phyloP scores from a whole-genome alignment of 2,329 filamentous ascomycete genomes.

The Aspergillus jensenii region DNA sequence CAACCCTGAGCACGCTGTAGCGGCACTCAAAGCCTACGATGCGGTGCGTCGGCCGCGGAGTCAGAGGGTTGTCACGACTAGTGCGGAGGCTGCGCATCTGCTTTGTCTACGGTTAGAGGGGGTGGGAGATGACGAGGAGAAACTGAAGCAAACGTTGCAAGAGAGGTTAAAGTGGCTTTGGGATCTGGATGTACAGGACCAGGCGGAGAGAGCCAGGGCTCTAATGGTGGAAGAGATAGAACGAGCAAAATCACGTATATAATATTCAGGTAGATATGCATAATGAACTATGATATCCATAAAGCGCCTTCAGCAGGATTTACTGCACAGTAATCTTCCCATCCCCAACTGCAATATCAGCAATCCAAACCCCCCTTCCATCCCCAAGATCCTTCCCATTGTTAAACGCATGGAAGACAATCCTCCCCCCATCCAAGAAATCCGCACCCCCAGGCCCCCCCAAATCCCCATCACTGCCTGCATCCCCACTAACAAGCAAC shows the following conservation, averaged over 20 bases:
- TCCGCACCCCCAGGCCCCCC: constrained; percentile 32
- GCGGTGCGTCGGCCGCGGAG: constrained; percentile 49
- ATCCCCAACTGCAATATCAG: constrained; percentile 13
- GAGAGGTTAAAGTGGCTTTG: constrained; percentile 34
- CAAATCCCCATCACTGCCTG: constrained; percentile 23
- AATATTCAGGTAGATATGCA: too few relatives aligned
- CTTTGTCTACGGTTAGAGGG: constrained; percentile 27
- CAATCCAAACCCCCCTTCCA: constrained; percentile 23
- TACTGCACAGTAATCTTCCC: constrained; percentile 5
- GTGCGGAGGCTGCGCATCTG: constrained; percentile 43
- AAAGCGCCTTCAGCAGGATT: too few relatives aligned
- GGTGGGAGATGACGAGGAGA: constrained; percentile 27
- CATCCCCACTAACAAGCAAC: constrained; percentile 26
- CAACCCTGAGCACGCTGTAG: constrained; percentile 35
- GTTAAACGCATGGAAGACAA: constrained; percentile 30
- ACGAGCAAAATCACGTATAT: not conserved
- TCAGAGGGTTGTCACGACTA: constrained; percentile 53
- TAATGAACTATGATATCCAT: too few relatives aligned
- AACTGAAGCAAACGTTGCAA: constrained; percentile 23
- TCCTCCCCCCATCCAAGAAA: constrained; percentile 25
- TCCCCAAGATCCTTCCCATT: constrained; percentile 21
- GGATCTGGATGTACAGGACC: constrained; percentile 31
- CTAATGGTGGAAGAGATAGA: not conserved
- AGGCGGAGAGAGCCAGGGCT: constrained; percentile 23
- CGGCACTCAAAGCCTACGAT: constrained; percentile 55